Evolutionary conservation across 1,284 basidiomycete species (phyloP), one percentile per base, ranked within the genome.

Genomic region (Taiwanofungus camphoratus): DNA sequence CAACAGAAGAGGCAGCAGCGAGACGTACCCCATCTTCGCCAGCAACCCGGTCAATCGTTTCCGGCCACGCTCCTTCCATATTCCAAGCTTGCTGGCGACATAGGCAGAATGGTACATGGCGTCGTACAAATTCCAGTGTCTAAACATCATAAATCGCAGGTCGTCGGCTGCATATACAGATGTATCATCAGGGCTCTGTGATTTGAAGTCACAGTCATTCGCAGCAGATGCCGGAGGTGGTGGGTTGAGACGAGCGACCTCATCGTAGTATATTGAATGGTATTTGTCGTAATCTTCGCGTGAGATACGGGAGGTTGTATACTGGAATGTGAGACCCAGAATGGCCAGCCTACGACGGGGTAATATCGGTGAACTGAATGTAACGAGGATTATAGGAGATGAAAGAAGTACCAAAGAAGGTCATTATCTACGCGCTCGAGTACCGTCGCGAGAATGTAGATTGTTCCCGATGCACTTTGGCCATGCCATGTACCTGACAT

Each of bases 101-200:
- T 99, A 99, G 50, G 87, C 87, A 1, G 93, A 96, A 62, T 99
- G 95, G 59, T 88, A 87, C 95, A 99, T 99, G 9, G 92, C 82
- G 58, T 97, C 93, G 60, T 98, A 98, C 31, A 99, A 65, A 37
- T 86, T 96, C 96, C 96, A 99, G 66, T 99, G 96, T 41, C 95
- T 77, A 63, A 96, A 95, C 37, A 99, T 74, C 64, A 87, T 92
- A 63, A 99, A 99, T 9, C 96, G 76, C 41, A 96, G 70, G 61
- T 98, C 93, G 39, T 93, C 90, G 24, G 79, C 82, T 27, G 80
- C 72, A 26, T 89, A 76, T 44, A 97, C 81, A 23, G 82, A 82
- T 43, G 76, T 70, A 60, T 97, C 92, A 53, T 96, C 92, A 9
- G 86, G 80, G 48, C 75, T 77, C 29, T 79, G 65, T 0, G 77